phyloP scores from a whole-genome alignment of 2,329 filamentous ascomycete genomes.

The Atkinsonella hypoxylon region DNA sequence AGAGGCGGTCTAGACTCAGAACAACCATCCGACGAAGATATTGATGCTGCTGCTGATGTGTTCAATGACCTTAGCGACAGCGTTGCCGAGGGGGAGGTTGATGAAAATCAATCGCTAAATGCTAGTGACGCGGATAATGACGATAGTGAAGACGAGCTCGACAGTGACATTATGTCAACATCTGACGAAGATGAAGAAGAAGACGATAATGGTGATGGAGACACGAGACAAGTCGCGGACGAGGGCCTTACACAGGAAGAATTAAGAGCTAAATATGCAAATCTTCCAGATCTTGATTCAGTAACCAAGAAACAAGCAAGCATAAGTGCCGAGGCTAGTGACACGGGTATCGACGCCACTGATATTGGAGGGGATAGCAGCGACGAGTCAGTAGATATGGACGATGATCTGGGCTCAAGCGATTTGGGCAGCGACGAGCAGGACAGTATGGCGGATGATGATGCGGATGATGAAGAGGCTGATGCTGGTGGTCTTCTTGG shows the following conservation, averaged over 20 bases:
- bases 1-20: constrained; percentile 43
- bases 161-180: constrained; percentile 44
- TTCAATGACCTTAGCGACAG: constrained; percentile 35
- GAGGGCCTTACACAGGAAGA: constrained; percentile 59
- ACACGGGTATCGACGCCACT: constrained; percentile 17
- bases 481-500: constrained; percentile 40
- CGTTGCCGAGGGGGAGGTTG: constrained; percentile 20
- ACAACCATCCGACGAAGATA: constrained; percentile 29
- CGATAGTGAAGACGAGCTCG: constrained; percentile 30
- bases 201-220: constrained; percentile 50
- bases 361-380: constrained; percentile 35
- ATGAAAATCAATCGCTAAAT: constrained; percentile 23
- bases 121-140: constrained; percentile 17
- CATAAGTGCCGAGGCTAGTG: constrained; percentile 11
- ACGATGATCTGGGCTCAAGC: constrained; percentile 50
- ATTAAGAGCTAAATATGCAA: constrained; percentile 55
- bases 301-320: constrained; percentile 13
- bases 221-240: constrained; percentile 40
- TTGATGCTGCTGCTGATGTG: constrained; percentile 24
- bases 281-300: constrained; percentile 38
- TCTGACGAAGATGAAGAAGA: constrained; percentile 52
- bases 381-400: constrained; percentile 58
- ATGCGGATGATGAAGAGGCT: constrained; percentile 32
- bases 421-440: constrained; percentile 32
- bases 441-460: constrained; percentile 22